Percentiles rank a stretch among this genome's conserved stretches.
Conservation (phyloP, 139 green algal species). For the Astrephomene gubernaculifera region DNA sequence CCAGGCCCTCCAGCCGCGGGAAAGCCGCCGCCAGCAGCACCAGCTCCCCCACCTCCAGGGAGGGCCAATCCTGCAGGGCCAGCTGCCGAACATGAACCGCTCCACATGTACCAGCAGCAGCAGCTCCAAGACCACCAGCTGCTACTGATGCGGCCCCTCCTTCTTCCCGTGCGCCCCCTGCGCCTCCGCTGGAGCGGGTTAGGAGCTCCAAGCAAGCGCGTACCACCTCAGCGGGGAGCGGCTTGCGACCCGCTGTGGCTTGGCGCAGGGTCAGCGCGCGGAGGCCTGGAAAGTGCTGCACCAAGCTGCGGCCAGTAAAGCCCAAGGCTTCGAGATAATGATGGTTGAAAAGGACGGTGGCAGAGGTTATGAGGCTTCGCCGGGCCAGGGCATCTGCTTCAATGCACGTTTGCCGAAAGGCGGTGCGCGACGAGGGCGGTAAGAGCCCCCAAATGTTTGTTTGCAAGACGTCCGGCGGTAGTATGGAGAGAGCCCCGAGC, state of each 20-base stretch:
- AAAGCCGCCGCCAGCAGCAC: neutral
- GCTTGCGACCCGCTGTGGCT: slow-evolving; percentile 7
- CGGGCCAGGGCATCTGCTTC: neutral
- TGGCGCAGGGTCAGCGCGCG: neutral
- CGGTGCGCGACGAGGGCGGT: neutral
- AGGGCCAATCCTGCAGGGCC: neutral
- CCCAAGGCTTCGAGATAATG: slow-evolving; percentile 5
- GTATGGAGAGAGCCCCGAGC: neutral
- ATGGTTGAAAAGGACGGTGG: neutral
- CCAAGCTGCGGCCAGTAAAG: neutral
- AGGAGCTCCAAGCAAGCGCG: slow-evolving; percentile 21
- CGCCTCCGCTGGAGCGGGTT: too few relatives aligned
- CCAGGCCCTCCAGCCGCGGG: neutral
- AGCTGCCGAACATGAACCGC: neutral
- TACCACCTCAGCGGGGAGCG: slow-evolving; percentile 11
- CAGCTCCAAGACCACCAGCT: too few relatives aligned
- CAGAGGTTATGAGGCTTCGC: neutral
- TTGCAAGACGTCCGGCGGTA: neutral
- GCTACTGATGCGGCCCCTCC: too few relatives aligned
- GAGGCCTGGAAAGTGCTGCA: neutral
- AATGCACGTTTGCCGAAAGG: neutral
- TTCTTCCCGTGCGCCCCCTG: too few relatives aligned
- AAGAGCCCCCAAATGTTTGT: neutral
- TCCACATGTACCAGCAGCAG: too few relatives aligned
- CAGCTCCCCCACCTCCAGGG: neutral